Conservation (phyloP, 2,329 filamentous ascomycete species). For the Reticulascus tulasneorum region DNA sequence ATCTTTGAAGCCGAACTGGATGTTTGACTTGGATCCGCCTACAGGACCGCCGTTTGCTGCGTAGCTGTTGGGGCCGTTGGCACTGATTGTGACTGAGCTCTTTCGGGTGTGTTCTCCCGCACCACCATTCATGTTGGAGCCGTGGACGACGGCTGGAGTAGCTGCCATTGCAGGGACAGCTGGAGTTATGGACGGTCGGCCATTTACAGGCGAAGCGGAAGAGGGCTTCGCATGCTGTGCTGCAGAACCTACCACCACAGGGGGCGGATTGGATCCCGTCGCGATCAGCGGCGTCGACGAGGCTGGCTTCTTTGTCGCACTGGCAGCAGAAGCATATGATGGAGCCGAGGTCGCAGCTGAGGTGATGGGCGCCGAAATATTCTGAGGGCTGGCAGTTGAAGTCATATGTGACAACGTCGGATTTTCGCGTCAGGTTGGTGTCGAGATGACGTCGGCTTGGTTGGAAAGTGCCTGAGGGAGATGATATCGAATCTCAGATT, state of each 20-base stretch:
- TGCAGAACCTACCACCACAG: conserved; percentile 52
- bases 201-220: conserved; percentile 78
- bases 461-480: conserved; percentile 11
- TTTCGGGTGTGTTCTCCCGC: conserved; percentile 74
- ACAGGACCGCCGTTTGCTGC: conserved; percentile 68
- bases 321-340: conserved; percentile 66
- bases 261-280: conserved; percentile 52
- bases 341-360: conserved; percentile 51
- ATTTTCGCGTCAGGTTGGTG: conserved; percentile 9
- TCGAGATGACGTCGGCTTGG: conserved; percentile 10
- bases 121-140: conserved; percentile 66
- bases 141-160: conserved; percentile 58
- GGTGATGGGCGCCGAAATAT: conserved; percentile 54
- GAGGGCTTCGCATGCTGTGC: conserved; percentile 57
- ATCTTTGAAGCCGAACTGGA: conserved; percentile 79
- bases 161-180: conserved; percentile 66
- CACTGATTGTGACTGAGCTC: conserved; percentile 86
- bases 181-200: conserved; percentile 68
- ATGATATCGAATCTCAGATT: conserved; percentile 26
- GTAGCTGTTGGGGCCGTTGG: conserved; percentile 72
- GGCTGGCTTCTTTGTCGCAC: conserved; percentile 59
- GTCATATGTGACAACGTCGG: conserved; percentile 49
- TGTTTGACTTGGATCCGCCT: conserved; percentile 57
- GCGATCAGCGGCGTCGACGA: conserved; percentile 59
- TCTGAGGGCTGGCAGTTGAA: conserved; percentile 54